phyloP scores from a whole-genome alignment of 164 flowering plant species.

The Hamamelis virginiana region DNA sequence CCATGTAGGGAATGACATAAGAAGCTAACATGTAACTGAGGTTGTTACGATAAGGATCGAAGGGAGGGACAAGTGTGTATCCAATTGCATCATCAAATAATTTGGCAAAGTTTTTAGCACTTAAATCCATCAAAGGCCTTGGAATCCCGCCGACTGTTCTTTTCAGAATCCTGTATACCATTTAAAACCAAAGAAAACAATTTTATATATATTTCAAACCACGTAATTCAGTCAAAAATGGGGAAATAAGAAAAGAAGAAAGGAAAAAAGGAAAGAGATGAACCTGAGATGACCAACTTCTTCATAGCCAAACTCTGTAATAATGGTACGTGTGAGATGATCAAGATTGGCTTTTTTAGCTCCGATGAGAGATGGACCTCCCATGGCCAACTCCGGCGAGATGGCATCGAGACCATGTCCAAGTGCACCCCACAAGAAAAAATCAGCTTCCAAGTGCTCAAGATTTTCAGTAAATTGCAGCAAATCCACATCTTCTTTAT shows the following conservation, averaged over 20 bases:
- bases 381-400: constrained; percentile 31
- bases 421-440: constrained; percentile 39
- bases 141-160: constrained; percentile 49
- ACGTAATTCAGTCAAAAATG: too few species aligned
- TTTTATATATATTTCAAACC: too few species aligned
- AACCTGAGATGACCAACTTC: constrained; percentile 63
- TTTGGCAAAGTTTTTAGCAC: constrained; percentile 35
- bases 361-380: constrained; percentile 52
- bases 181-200: too few species aligned
- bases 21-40: constrained; percentile 51
- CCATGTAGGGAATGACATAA: constrained; percentile 66
- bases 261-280: background rate
- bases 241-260: too few species aligned
- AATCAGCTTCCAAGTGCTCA: constrained; percentile 47
- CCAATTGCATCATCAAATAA: constrained; percentile 48
- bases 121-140: constrained; percentile 59
- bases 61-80: constrained; percentile 45
- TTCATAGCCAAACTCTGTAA: constrained; percentile 39
- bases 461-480: constrained; percentile 45
- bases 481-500: constrained; percentile 25
- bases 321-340: constrained; percentile 19
- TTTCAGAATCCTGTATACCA: constrained; percentile 49
- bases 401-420: constrained; percentile 48
- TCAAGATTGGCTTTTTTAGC: constrained; percentile 47
- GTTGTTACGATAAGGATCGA: constrained; percentile 55